Evolutionary conservation across 2,329 filamentous ascomycete species (phyloP), one percentile per base, ranked within the genome.

Genomic region (Neonectria faginata): DNA sequence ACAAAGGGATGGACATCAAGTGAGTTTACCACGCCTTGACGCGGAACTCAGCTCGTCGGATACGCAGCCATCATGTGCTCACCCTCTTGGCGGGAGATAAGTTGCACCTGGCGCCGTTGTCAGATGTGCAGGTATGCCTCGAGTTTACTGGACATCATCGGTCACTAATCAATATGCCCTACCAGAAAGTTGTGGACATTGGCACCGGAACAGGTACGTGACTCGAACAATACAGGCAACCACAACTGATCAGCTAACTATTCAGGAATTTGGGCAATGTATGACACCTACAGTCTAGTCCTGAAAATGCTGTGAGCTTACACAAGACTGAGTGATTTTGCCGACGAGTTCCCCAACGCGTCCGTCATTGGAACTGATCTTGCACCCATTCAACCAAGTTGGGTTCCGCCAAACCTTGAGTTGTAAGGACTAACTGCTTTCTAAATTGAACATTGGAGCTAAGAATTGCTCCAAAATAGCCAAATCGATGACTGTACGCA

Each of bases 401-500:
- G 45, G 45, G 45, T 48, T 48, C 45, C 45, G 18, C n/a, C 58
- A 5, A 60, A 60, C 20, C 20, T 60, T 2, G 31, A 56, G 27
- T 60, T 60, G 58, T 60, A 31, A 33, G 31, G 31, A 33, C 31
- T 12, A 33, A 33, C 10, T 12, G 31, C 31, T 33, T 33, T 5
- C 10, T 12, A 33, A 6, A 25, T 25, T 5, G 11, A 11, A 33
- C 2, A 4, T 5, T 5, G 4, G 10, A 11, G 31, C 9, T 52
- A 0, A 57, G 16, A 11, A 4, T 22, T 11, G 4, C 18, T 4
- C 5, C 31, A 12, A 33, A 16, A 4, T 5, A 70, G 67, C 18
- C 65, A 70, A 48, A 70, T 70, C 0, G 67, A 70, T 7, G 68
- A 70, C 31, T 70, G 65, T 3, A 70, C 68, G 3, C 67, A 66